These are phyloP conservation scores for Cytospora piceae DNA, from an alignment of 2,329 filamentous ascomycete genomes.

Conservation along the genomic window DNA sequence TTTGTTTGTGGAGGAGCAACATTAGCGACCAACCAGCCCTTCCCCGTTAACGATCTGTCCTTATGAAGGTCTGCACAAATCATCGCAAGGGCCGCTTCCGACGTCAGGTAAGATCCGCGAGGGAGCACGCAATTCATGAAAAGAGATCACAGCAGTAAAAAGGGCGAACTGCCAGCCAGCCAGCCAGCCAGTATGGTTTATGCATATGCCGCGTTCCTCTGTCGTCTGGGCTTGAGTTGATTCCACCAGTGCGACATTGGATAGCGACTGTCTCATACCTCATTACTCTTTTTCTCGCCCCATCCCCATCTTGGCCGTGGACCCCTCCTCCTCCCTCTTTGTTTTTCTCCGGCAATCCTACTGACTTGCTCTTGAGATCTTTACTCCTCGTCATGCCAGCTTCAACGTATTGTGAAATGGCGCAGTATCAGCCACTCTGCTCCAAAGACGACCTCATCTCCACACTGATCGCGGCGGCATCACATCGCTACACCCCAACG, in stretches of 20 bases:
- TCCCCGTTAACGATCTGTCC: background rate
- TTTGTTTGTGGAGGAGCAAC: background rate
- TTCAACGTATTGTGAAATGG: constrained; percentile 21
- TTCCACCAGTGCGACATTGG: constrained; percentile 23
- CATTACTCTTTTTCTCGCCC: constrained; percentile 21
- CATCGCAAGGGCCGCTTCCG: background rate
- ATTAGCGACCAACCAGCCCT: background rate
- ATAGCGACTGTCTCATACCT: constrained; percentile 21
- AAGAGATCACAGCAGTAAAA: constrained; percentile 1
- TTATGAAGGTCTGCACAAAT: background rate
- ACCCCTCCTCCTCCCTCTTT: constrained; percentile 7
- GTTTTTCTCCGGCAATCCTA: constrained; percentile 2
- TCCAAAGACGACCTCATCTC: constrained; percentile 20
- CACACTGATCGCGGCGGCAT: constrained; percentile 24
- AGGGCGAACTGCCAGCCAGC: constrained; percentile 4
- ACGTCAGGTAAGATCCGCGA: background rate
- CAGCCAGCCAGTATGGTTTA: constrained; percentile 5
- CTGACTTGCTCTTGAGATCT: constrained; percentile 5
- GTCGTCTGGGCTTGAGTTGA: constrained; percentile 5
- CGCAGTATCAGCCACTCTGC: constrained; percentile 11
- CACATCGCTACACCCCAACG: constrained; percentile 27
- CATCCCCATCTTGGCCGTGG: constrained; percentile 8
- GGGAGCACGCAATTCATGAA: background rate
- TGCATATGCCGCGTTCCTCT: constrained; percentile 19
- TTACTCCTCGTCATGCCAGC: constrained; percentile 8